phyloP scores from a whole-genome alignment of 257 asterid genomes.

The Coffea canephora region DNA sequence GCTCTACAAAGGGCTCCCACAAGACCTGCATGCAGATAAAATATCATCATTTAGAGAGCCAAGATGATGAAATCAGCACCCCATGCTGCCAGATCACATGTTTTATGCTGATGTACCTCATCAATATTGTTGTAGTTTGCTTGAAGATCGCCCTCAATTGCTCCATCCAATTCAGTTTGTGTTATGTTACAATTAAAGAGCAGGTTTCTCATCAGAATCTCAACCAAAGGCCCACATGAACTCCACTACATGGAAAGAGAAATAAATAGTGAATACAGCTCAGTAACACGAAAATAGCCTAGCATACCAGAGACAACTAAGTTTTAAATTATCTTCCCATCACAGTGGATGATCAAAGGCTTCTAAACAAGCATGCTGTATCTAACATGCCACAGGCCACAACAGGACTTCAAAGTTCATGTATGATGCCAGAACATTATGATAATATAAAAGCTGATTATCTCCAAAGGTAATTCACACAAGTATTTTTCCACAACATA shows the following conservation, averaged over 20 bases:
- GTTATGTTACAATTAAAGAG: conserved; percentile 36
- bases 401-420: not conserved
- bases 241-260: conserved; percentile 47
- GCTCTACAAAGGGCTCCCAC: conserved; percentile 96
- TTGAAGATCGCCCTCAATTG: conserved; percentile 66
- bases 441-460: no score
- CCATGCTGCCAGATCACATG: not conserved
- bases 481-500: no score
- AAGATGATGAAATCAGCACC: conserved; percentile 11
- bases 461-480: no score
- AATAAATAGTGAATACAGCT: conserved; percentile 3
- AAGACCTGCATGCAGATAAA: conserved; percentile 48
- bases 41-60: conserved; percentile 9
- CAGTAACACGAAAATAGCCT: not conserved
- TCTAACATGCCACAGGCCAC: not conserved
- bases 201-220: conserved; percentile 55
- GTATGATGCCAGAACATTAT: not conserved
- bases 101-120: conserved; percentile 51
- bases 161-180: conserved; percentile 55
- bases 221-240: conserved; percentile 82
- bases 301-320: not conserved
- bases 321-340: not conserved
- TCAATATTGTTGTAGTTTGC: conserved; percentile 87
- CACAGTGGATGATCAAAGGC: not conserved
- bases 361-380: not conserved